phyloP scores from a whole-genome alignment of 2,329 filamentous ascomycete species.

The Xylaria multiplex region DNA sequence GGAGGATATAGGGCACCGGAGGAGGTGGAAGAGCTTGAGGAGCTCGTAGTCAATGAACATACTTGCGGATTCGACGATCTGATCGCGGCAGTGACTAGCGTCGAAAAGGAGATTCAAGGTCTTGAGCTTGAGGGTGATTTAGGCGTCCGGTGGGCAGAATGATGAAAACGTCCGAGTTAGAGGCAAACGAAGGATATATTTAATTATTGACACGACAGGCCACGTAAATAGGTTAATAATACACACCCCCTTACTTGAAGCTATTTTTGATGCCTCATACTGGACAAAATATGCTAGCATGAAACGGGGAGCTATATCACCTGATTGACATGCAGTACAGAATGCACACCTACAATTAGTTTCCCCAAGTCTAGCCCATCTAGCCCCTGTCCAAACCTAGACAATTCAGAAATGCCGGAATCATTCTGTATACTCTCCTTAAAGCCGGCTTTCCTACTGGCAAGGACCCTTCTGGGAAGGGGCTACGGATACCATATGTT shows the following conservation, averaged over 20 bases:
- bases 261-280: neutral
- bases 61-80: slow-evolving; percentile 27
- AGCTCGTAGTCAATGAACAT: slow-evolving; percentile 19
- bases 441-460: neutral
- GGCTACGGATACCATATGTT: neutral
- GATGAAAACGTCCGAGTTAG: neutral
- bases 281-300: neutral
- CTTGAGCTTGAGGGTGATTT: slow-evolving; percentile 25
- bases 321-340: neutral
- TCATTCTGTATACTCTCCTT: neutral
- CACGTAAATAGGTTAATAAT: neutral
- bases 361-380: slow-evolving; percentile 17
- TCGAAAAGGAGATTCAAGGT: slow-evolving; percentile 28
- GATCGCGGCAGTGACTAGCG: slow-evolving; percentile 8
- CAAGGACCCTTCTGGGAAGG: neutral
- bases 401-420: slow-evolving; percentile 17
- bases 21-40: slow-evolving; percentile 18
- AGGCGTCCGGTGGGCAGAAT: slow-evolving; percentile 6
- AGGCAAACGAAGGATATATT: neutral
- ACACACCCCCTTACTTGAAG: neutral
- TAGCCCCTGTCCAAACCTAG: neutral
- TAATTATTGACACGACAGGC: too few relatives aligned
- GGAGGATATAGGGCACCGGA: neutral
- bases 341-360: slow-evolving; percentile 1
- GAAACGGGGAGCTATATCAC: neutral